Evolutionary conservation across 805 yeast genomes (phyloP).

Genomic region (Saccharomycopsis malanga): DNA sequence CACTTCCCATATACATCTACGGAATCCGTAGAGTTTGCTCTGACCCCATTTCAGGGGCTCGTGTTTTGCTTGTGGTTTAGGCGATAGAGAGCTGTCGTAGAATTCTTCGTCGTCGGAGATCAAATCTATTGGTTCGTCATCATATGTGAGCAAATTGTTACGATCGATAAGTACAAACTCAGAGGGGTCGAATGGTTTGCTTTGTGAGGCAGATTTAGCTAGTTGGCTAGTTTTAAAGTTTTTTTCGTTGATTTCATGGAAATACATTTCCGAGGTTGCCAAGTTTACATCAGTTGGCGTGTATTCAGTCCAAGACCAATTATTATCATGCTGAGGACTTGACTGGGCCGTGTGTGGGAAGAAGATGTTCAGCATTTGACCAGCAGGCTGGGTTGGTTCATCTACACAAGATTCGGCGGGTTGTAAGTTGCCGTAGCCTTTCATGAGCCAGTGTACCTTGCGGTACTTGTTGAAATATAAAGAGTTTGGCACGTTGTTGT

Average conservation of each 20-base stretch:
- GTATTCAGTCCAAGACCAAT: conserved; percentile 8
- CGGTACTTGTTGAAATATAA: conserved; percentile 13
- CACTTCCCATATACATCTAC: conserved; percentile 21
- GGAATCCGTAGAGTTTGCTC: conserved; percentile 17
- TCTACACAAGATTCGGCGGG: neutral
- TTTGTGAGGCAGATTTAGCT: too few relatives aligned
- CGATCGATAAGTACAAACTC: conserved; percentile 16
- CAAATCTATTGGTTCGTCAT: conserved; percentile 13
- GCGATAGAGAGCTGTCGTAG: neutral
- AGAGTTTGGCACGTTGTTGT: conserved; percentile 19
- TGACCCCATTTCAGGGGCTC: conserved; percentile 14
- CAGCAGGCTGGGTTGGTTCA: too few relatives aligned
- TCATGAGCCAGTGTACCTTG: conserved; percentile 21
- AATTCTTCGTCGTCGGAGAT: neutral
- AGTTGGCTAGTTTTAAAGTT: conserved; percentile 1
- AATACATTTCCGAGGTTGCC: conserved; percentile 20
- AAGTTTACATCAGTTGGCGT: neutral
- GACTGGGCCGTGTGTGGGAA: neutral
- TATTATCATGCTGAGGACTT: neutral
- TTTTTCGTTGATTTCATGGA: conserved; percentile 6
- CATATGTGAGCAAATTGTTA: conserved; percentile 5
- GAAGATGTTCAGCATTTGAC: too few relatives aligned
- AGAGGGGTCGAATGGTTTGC: conserved; percentile 2
- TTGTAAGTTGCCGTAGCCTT: conserved; percentile 8
- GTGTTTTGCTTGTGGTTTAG: neutral